Conservation (phyloP, 225 moss, liverwort and hornwort species). For the Lunularia cruciata region DNA sequence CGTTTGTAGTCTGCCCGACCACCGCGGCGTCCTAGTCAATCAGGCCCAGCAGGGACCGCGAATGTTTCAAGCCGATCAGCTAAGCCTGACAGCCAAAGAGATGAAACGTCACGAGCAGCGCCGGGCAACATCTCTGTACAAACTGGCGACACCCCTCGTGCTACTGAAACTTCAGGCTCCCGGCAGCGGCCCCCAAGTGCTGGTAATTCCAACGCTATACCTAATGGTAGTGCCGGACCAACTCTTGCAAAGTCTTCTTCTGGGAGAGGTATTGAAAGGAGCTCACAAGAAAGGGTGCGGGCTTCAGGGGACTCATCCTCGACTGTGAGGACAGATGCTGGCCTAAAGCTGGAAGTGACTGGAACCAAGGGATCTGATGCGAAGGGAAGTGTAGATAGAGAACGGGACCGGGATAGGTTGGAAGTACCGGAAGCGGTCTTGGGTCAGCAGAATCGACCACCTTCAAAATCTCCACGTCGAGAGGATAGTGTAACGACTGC, state of each 20-base stretch:
- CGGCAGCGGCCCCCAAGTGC: conserved; percentile 57
- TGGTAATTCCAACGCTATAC: conserved; percentile 45
- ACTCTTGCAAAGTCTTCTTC: conserved; percentile 48
- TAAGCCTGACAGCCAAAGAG: conserved; percentile 39
- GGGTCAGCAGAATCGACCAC: conserved; percentile 54
- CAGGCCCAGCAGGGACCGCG: conserved; percentile 13
- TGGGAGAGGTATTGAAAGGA: conserved; percentile 57
- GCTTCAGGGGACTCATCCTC: conserved; percentile 30
- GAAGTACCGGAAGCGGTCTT: conserved; percentile 55
- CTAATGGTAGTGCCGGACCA: conserved; percentile 32
- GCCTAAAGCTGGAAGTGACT: conserved; percentile 55
- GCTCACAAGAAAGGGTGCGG: conserved; percentile 59
- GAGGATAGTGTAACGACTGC: conserved; percentile 53
- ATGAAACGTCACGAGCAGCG: conserved; percentile 34
- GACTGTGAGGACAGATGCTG: conserved; percentile 57
- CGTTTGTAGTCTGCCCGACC: conserved; percentile 27
- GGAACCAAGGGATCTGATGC: conserved; percentile 44
- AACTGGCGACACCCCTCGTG: conserved; percentile 53
- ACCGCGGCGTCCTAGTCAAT: conserved; percentile 42
- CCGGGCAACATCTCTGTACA: conserved; percentile 34
- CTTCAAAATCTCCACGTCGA: conserved; percentile 77
- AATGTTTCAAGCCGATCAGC: conserved; percentile 36
- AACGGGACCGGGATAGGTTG: conserved; percentile 60
- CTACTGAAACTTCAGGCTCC: conserved; percentile 51
- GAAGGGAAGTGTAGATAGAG: conserved; percentile 51